Evolutionary conservation across 2,329 filamentous ascomycete genomes (phyloP), one percentile per base, ranked within the genome.

Genomic region (Claviceps africana): DNA sequence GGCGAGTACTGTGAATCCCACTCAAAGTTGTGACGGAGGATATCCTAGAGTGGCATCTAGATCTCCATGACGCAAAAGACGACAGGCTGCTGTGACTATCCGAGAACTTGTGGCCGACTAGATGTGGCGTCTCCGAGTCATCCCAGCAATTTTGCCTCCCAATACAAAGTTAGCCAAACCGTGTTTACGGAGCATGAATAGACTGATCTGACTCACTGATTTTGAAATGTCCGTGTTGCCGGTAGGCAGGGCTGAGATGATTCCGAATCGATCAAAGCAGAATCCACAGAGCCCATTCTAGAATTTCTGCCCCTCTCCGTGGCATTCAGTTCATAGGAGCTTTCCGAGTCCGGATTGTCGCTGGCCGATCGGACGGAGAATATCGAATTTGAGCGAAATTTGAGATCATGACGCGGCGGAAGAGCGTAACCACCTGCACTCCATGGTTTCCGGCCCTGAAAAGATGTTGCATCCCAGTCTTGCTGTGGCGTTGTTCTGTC

Each of bases 11-110:
- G 52, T 69, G 66, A 8, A 66, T 61, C 10, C 71, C 70, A 49
- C 71, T 71, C 22, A 74, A 66, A 0, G 75, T 78, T 1, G 77
- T 78, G 44, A 73, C 66, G 0, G 76, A 79, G 1, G 77, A 78
- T 48, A 77, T 68, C 39, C 76, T 68, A 2, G 77, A 79, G 58
- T 79, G 75, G 0, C 68, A 66, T 15, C 65, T 63, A 1, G 73
- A 76, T 1, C 67, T 70, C 2, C 74, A 72, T 2, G 73, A 73
- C 19, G 69, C 68, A 58, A 72, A 72, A 1, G 72, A 76, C 3
- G 75, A 75, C 17, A 76, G 61, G 52, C 73, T 79, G 66, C 75
- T 75, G 51, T 71, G 68, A 56, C 76, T 79, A 57, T 74, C 71
- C 0, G 75, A 78, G 51, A 64, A 55, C 47, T 57, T 63, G 54